Conservation (phyloP, 2,329 filamentous ascomycete species). For the Aspergillus brasiliensis region DNA sequence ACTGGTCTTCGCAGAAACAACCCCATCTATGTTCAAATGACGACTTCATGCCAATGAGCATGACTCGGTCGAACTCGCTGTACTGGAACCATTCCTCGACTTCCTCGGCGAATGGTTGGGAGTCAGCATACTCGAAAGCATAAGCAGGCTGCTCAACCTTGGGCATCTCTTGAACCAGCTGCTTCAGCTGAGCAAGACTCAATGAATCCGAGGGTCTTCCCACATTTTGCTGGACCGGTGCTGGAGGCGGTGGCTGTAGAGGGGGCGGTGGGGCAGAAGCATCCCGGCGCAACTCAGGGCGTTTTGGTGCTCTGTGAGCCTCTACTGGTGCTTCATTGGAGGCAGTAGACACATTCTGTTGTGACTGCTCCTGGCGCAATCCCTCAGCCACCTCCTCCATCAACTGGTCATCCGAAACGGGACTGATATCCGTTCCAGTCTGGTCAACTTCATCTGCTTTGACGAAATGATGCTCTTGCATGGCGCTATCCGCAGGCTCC, state of each 20-base stretch:
- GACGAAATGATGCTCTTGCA: constrained; percentile 45
- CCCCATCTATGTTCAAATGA: constrained; percentile 79
- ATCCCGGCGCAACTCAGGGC: constrained; percentile 43
- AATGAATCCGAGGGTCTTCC: constrained; percentile 64
- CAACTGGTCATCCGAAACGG: constrained; percentile 47
- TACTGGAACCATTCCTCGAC: constrained; percentile 98
- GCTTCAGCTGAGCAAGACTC: constrained; percentile 71
- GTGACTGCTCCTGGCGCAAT: constrained; percentile 36
- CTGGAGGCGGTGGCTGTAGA: constrained; percentile 49
- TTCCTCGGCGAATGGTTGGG: constrained; percentile 77
- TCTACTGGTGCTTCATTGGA: constrained; percentile 17
- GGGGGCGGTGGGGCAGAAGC: constrained; percentile 45
- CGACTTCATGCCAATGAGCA: constrained; percentile 72
- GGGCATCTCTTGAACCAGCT: constrained; percentile 73
- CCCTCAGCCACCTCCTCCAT: constrained; percentile 45
- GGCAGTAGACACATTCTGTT: constrained; percentile 15
- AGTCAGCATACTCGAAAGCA: constrained; percentile 80
- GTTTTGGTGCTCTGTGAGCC: constrained; percentile 23
- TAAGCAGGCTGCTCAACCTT: constrained; percentile 72
- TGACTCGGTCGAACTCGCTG: constrained; percentile 79
- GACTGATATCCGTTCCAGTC: constrained; percentile 49
- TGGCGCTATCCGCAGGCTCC: constrained; percentile 23
- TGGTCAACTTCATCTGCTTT: constrained; percentile 54
- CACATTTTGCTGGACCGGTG: constrained; percentile 43
- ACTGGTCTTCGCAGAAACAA: constrained; percentile 48